phyloP scores from a whole-genome alignment of 768 basidiomycete genomes.

The Amanita rubescens region DNA sequence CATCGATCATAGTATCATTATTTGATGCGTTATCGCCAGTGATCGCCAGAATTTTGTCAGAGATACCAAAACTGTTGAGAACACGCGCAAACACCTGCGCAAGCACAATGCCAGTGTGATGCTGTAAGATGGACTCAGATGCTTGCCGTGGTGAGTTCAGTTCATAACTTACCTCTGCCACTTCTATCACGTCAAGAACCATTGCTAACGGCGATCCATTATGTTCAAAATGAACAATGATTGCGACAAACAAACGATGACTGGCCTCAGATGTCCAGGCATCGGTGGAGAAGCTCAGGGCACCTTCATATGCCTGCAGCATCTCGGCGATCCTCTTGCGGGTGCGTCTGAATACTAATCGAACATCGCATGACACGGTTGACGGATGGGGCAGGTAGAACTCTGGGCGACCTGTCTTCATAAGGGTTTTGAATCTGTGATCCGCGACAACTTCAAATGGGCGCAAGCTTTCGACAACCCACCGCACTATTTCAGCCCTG shows the following conservation, averaged over 20 bases:
- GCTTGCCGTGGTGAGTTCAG: neutral
- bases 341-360: constrained; percentile 5
- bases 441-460: constrained; percentile 11
- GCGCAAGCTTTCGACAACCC: constrained; percentile 5
- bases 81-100: neutral
- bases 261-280: neutral
- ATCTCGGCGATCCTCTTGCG: constrained; percentile 5
- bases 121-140: neutral
- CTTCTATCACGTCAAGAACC: constrained; percentile 8
- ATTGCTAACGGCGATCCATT: neutral
- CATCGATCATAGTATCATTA: neutral
- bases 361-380: constrained; percentile 4
- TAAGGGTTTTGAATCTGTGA: constrained; percentile 1
- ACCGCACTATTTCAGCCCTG: neutral
- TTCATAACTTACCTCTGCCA: neutral
- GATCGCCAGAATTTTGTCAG: neutral
- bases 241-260: neutral
- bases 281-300: constrained; percentile 3
- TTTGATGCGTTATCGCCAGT: neutral
- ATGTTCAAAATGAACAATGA: neutral
- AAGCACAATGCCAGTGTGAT: neutral
- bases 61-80: neutral
- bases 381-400: neutral
- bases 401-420: neutral
- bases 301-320: constrained; percentile 1